A percentile compares a stretch with the other conserved stretches of the same genome.
phyloP scores from a whole-genome alignment of 2,329 filamentous ascomycete genomes.

The Fusarium circinatum region DNA sequence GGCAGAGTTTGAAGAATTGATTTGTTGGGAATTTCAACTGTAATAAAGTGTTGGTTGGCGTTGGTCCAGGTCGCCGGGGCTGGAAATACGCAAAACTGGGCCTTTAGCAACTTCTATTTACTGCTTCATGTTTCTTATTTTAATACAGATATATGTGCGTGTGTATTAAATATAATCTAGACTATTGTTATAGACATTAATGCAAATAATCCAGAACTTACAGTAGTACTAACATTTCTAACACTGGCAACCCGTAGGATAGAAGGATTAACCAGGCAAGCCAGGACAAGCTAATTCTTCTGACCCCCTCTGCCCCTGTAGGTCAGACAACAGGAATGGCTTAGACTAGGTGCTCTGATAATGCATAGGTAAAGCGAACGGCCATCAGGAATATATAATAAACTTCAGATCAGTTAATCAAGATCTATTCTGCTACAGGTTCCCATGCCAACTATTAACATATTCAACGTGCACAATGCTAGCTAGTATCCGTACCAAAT shows the following conservation, averaged over 20 bases:
- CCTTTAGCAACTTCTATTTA: not conserved
- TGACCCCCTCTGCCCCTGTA: too few relatives aligned
- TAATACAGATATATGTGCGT: not conserved
- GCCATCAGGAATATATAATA: not conserved
- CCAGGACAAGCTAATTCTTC: too few relatives aligned
- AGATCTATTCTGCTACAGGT: not conserved
- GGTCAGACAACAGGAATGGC: not conserved
- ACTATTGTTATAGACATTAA: not conserved
- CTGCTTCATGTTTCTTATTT: not conserved
- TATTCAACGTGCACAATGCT: not conserved
- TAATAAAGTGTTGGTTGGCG: conserved; percentile 6
- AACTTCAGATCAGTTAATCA: not conserved
- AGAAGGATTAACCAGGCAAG: too few relatives aligned
- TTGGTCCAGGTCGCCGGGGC: not conserved
- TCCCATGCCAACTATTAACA: not conserved
- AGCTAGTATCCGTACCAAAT: not conserved
- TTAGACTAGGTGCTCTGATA: not conserved
- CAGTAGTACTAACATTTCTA: not conserved
- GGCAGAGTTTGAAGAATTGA: not conserved
- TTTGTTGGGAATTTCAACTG: conserved; percentile 17
- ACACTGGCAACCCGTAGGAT: not conserved
- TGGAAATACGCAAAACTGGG: not conserved
- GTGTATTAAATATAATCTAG: too few relatives aligned
- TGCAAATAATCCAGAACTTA: not conserved
- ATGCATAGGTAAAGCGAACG: not conserved